These are phyloP conservation scores for Triticum timopheevii DNA, from an alignment of 176 grass and related monocot genomes.

Conservation along the genomic window DNA sequence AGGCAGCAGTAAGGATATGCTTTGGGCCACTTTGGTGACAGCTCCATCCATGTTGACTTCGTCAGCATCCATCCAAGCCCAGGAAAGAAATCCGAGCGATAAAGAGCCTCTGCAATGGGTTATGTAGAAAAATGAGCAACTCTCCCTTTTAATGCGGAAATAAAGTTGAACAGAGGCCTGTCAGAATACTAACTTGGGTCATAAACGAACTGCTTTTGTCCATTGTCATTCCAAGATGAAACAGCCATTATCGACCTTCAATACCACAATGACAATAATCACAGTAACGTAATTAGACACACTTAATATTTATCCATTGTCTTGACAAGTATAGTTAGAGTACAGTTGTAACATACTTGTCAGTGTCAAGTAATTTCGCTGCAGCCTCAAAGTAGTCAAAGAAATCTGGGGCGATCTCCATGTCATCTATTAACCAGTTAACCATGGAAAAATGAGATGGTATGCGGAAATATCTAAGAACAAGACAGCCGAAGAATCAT, in stretches of 20 bases:
- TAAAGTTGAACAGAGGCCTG: neutral
- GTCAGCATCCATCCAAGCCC: conserved; percentile 99
- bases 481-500: conserved; percentile 18
- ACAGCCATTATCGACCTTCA: conserved; percentile 95
- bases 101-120: conserved; percentile 72
- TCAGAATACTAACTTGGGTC: conserved; percentile 73
- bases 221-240: conserved; percentile 99
- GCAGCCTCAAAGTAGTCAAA: conserved; percentile 92
- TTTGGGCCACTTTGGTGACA: conserved; percentile 99
- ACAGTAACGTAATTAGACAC: conserved; percentile 16
- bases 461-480: conserved; percentile 13
- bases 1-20: conserved; percentile 86
- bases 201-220: conserved; percentile 87
- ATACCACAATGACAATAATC: conserved; percentile 11
- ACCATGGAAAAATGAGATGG: conserved; percentile 19
- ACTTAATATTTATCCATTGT: conserved; percentile 1
- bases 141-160: conserved; percentile 19
- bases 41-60: conserved; percentile 86
- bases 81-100: conserved; percentile 97
- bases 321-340: conserved; percentile 3
- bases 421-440: conserved; percentile 83
- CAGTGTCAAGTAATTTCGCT: conserved; percentile 83
- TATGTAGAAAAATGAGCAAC: conserved; percentile 35
- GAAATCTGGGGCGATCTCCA: conserved; percentile 96
- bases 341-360: conserved; percentile 61